Evolutionary conservation across 345 rosid species (phyloP), one percentile per base, ranked within the genome.

Genomic region (Physaria fendleri): DNA sequence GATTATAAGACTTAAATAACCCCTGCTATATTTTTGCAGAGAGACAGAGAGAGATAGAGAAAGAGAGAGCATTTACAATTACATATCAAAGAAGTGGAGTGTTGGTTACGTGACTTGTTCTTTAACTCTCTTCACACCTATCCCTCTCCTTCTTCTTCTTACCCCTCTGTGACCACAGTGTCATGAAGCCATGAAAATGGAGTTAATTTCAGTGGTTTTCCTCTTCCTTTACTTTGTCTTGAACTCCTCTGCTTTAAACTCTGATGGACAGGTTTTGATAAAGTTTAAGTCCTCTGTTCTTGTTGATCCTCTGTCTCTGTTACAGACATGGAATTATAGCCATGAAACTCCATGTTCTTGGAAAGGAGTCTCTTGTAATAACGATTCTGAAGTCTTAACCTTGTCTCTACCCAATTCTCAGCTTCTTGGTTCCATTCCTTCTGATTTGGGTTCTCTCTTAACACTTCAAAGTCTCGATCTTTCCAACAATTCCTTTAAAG

Each of bases 291-390:
- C 41, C 69, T 86, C 90, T 20, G 66, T 88, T 64, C 56, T 78
- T 34, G 64, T 62, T 18, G 98, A 92, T 71, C 96, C 98, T 32
- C 72, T 81, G 10, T 45, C 30, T 14, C 74, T 59, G 14, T 79
- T 88, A 40, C 44, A 61, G n/a, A 56, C 51, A 76, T 92, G 98
- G 98, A 82, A 64, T 33, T 17, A 42, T 71, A 7, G 9, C 11
- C 80, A 81, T 40, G 61, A 72, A 44, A 81, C 78, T 54, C 98
- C 98, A 6, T 88, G 96, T 76, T 77, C 72, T 1, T 92, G 98
- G 98, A 49, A 54, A 44, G 95, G 98, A 13, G 83, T 92, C 12
- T 37, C 75, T 43, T 92, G 98, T 14, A 72, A 42, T 32, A 54
- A 55, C 29, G 15, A 72, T 10, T 49, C 45, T 60, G 77, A 84